These are phyloP conservation scores for Beverwykella pulmonaria DNA, from an alignment of 495 filamentous ascomycete genomes.

Conservation along the genomic window DNA sequence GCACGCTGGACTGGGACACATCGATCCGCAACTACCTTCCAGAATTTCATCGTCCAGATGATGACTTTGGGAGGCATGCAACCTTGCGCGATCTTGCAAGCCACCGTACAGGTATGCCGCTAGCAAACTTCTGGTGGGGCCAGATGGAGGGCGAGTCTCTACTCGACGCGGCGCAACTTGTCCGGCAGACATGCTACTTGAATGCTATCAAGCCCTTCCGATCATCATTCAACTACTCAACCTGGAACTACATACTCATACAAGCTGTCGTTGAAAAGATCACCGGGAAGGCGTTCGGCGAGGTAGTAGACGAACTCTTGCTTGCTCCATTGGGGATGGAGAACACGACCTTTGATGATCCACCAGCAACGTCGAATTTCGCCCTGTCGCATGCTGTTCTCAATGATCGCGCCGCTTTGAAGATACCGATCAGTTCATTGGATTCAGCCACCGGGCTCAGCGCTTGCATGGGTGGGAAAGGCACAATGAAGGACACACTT, in stretches of 20 bases:
- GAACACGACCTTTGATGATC: conserved; percentile 7
- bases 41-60: not conserved
- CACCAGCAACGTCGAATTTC: not conserved
- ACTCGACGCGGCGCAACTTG: conserved; percentile 1
- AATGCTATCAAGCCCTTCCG: conserved; percentile 8
- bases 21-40: conserved; percentile 10
- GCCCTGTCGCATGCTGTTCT: not conserved
- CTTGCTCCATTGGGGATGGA: conserved; percentile 8
- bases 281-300: conserved; percentile 14
- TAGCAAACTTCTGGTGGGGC: conserved; percentile 14
- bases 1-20: conserved; percentile 12
- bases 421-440: not conserved
- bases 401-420: not conserved
- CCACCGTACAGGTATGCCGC: conserved; percentile 13
- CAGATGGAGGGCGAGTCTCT: conserved; percentile 20
- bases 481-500: conserved; percentile 11
- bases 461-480: conserved; percentile 7
- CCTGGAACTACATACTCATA: conserved; percentile 21
- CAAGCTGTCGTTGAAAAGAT: conserved; percentile 16
- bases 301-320: conserved; percentile 7
- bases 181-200: not conserved
- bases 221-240: conserved; percentile 20
- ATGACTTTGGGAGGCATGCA: conserved; percentile 4
- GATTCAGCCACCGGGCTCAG: conserved; percentile 2
- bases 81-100: conserved; percentile 9